Percentiles rank a stretch among this genome's conserved stretches.
Evolutionary conservation across 345 rosid genomes (phyloP).

Genomic region (Populus alba): DNA sequence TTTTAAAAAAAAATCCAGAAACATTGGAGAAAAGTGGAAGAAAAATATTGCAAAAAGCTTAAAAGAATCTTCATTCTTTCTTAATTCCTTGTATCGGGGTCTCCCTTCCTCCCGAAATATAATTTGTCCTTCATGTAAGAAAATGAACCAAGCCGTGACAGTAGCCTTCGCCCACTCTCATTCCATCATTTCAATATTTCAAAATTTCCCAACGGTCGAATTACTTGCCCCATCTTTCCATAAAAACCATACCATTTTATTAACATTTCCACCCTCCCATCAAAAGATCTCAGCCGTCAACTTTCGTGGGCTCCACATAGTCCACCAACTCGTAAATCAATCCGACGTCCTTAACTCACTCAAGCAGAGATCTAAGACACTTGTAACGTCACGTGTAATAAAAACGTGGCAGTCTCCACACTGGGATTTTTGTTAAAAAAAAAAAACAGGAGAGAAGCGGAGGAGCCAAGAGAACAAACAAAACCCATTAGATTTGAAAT

Average conservation of each 20-base stretch:
- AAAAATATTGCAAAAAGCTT: not conserved
- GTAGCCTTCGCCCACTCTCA: not conserved
- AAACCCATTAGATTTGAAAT: not conserved
- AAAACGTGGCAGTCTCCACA: not conserved
- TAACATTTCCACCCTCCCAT: not conserved
- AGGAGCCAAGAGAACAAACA: not conserved
- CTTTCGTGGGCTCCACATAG: not conserved
- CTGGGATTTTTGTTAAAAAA: not conserved
- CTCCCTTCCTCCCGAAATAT: too few relatives aligned
- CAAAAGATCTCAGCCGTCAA: slow-evolving; percentile 20
- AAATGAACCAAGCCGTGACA: not conserved
- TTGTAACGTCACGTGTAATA: not conserved
- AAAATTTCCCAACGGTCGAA: slow-evolving; percentile 37
- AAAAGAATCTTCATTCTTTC: too few relatives aligned
- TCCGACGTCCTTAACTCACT: not conserved
- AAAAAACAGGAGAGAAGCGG: not conserved
- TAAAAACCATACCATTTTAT: not conserved
- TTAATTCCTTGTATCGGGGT: too few relatives aligned
- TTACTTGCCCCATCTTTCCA: not conserved
- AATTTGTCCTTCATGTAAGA: not conserved
- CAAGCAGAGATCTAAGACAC: not conserved
- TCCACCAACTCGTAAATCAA: not conserved
- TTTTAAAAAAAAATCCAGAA: too few relatives aligned
- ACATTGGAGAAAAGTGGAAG: not conserved
- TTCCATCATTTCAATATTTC: not conserved